Base-by-base conservation (phyloP, 108 stramenopile genomes). In the Conticribra guillardii region DNA sequence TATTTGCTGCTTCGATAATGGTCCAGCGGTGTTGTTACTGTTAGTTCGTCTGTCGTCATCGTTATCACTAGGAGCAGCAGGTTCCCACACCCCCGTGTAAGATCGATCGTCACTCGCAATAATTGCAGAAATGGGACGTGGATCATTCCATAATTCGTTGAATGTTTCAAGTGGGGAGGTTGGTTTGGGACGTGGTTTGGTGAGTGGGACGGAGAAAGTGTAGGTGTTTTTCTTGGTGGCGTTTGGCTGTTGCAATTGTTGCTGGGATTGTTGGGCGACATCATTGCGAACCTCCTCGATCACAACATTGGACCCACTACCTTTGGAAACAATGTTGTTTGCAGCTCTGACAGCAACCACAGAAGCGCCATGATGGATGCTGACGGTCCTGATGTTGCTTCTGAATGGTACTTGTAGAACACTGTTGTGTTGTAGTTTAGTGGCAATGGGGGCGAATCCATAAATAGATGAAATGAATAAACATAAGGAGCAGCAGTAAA, bases 61-160 rank as follows among this genome's bases (percentile, higher is more conserved):
- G 14, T 15, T 46, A 37, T 14, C 16, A 47, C n/a, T 17, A 15
- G 44, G n/a, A n/a, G n/a, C 46, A 24, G 64, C 65, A 58, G 56
- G 48, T 37, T 70, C 49, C 34, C 47, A 59, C 30, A 19, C 34
- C 14, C 76, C 69, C 21, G 69, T 49, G 18, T 31, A 18, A 9
- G 76, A 64, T 33, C n/a, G n/a, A 21, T 66, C 55, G 19, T 53
- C 62, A 4, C 55, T 37, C 15, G 46, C 34, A 30, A 85, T 21
- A 8, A 74, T 18, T 34, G 55, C 65, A 2, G 81, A 51, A 2
- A 82, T 64, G 0, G 84, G 84, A 29, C 84, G 47, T 23, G 84
- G 84, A 73, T 85, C 84, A 55, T 82, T 82, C 84, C 84, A 85
- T 28, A 85, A 51, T 68, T 77, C 67, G 4, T 50, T 62, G 29